Conservation (phyloP, 345 rosid species). For the Lepidium sativum region DNA sequence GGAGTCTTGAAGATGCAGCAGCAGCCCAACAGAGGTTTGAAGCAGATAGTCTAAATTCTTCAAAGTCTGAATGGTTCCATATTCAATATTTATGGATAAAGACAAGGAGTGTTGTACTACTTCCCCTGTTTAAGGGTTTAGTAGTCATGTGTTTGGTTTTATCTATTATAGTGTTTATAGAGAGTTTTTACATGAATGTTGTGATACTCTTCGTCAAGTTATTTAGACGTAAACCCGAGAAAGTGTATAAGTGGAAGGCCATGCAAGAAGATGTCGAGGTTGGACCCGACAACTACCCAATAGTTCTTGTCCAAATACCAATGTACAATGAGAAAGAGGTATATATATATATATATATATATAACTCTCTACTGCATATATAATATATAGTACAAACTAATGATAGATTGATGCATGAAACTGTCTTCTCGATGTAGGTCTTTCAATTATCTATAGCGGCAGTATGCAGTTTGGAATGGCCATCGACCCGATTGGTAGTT, state of each 20-base stretch:
- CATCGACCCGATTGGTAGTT: slow-evolving; percentile 38
- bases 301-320: slow-evolving; percentile 19
- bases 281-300: slow-evolving; percentile 25
- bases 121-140: slow-evolving; percentile 31
- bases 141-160: slow-evolving; percentile 39
- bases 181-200: slow-evolving; percentile 46
- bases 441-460: slow-evolving; percentile 55
- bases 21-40: slow-evolving; percentile 4
- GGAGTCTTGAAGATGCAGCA: slow-evolving; percentile 19
- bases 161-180: slow-evolving; percentile 45
- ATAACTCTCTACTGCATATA: neutral
- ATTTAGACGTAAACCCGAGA: slow-evolving; percentile 29
- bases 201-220: slow-evolving; percentile 36
- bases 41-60: neutral
- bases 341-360: too few relatives aligned
- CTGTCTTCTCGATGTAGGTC: slow-evolving; percentile 30
- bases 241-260: slow-evolving; percentile 32
- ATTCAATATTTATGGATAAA: slow-evolving; percentile 27
- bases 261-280: slow-evolving; percentile 37
- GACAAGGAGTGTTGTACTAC: slow-evolving; percentile 33
- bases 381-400: neutral
- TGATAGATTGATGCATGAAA: neutral
- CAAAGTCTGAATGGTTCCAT: slow-evolving; percentile 8
- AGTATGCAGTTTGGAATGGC: slow-evolving; percentile 54
- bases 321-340: slow-evolving; percentile 29